phyloP scores from a whole-genome alignment of 2,329 filamentous ascomycete species.

The Cladosporium sp. region DNA sequence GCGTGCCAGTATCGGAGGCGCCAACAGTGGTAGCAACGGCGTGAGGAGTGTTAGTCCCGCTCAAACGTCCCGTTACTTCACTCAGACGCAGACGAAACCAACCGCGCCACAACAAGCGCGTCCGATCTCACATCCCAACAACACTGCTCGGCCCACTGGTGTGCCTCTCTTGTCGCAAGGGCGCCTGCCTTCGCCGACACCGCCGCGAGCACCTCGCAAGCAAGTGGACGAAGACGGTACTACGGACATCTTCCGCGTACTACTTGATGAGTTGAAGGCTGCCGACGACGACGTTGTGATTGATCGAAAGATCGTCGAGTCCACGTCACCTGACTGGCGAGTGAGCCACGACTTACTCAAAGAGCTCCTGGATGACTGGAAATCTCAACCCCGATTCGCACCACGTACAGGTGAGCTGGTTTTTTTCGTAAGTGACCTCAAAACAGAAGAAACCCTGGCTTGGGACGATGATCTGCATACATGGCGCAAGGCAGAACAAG shows the following conservation, averaged over 20 bases:
- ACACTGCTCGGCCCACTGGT: not conserved
- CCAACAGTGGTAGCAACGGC: conserved; percentile 4
- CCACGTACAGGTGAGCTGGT: conserved; percentile 60
- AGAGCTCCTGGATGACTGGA: conserved; percentile 41
- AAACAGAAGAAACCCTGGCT: conserved; percentile 31
- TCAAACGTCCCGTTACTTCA: conserved; percentile 3
- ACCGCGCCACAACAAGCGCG: not conserved
- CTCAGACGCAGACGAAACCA: not conserved
- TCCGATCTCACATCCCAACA: not conserved
- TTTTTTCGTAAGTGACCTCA: conserved; percentile 48
- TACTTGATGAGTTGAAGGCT: conserved; percentile 51
- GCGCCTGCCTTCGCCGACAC: conserved; percentile 19
- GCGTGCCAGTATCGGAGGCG: conserved; percentile 3
- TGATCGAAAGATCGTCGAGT: conserved; percentile 51
- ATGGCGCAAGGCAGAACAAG: conserved; percentile 19
- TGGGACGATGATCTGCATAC: conserved; percentile 33
- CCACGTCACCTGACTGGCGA: conserved; percentile 58
- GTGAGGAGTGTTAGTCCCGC: conserved; percentile 1
- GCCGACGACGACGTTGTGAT: conserved; percentile 33
- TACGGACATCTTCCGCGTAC: conserved; percentile 53
- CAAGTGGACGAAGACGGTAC: conserved; percentile 54
- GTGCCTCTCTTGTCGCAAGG: conserved; percentile 15
- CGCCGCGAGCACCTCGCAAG: conserved; percentile 21
- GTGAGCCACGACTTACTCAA: conserved; percentile 50
- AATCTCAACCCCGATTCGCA: conserved; percentile 45